A percentile compares a stretch with the other conserved stretches of the same genome.
Conservation (phyloP, 1,284 basidiomycete genomes). For the Papiliotrema nemorosa region DNA sequence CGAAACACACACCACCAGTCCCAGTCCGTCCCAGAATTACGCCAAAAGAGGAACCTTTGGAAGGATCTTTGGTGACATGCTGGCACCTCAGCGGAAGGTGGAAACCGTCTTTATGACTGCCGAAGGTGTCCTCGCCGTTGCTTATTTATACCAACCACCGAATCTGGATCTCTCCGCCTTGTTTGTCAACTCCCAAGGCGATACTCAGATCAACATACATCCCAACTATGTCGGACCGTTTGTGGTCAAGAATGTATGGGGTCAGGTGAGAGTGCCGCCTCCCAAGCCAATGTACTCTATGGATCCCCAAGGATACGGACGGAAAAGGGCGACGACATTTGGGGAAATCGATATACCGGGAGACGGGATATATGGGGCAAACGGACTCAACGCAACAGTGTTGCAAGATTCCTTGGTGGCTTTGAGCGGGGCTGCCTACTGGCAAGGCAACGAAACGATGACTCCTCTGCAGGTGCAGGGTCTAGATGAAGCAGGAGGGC, state of each 20-base stretch:
- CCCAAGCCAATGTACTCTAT: constrained; percentile 3
- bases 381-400: constrained; percentile 22
- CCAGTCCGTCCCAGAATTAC: constrained; percentile 8
- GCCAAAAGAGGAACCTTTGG: background rate
- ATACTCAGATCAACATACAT: constrained; percentile 35
- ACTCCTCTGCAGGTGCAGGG: constrained; percentile 10
- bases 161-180: constrained; percentile 27
- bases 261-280: constrained; percentile 28
- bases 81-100: constrained; percentile 12
- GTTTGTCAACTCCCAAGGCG: constrained; percentile 32
- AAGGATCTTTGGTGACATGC: background rate
- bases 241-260: constrained; percentile 36
- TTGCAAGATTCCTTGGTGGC: constrained; percentile 16
- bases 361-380: constrained; percentile 15
- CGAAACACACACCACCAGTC: constrained; percentile 12
- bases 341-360: constrained; percentile 25
- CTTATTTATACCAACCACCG: constrained; percentile 42
- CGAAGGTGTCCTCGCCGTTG: constrained; percentile 37
- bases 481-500: constrained; percentile 13
- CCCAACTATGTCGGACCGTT: constrained; percentile 47
- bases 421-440: constrained; percentile 31
- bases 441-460: constrained; percentile 14
- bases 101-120: constrained; percentile 36
- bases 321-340: constrained; percentile 19
- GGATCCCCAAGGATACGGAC: constrained; percentile 24